phyloP scores from a whole-genome alignment of 306 rosid genomes.

The Pueraria montana region DNA sequence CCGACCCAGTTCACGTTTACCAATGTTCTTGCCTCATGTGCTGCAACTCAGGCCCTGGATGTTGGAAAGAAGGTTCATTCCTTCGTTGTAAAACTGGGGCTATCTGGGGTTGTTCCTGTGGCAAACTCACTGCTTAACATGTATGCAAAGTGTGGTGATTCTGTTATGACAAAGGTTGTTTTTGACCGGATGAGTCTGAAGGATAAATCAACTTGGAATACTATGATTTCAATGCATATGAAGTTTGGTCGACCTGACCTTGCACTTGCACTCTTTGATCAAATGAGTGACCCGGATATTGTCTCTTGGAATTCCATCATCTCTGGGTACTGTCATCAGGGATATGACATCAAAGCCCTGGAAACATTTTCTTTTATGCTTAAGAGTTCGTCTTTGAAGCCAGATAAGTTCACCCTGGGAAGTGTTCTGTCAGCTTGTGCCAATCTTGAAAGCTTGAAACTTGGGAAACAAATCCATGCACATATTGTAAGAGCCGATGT shows the following conservation, averaged over 20 bases:
- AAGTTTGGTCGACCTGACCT: constrained; percentile 68
- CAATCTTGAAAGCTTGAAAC: constrained; percentile 71
- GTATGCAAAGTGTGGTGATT: constrained; percentile 86
- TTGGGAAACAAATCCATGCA: constrained; percentile 83
- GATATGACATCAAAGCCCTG: constrained; percentile 70
- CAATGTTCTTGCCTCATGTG: constrained; percentile 79
- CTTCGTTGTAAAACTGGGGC: constrained; percentile 70
- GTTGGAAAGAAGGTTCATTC: constrained; percentile 80
- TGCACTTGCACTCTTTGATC: constrained; percentile 70
- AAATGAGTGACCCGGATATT: constrained; percentile 69
- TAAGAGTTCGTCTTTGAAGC: constrained; percentile 59
- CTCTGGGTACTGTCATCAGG: constrained; percentile 70
- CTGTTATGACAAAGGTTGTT: constrained; percentile 64
- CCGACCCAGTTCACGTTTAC: constrained; percentile 76
- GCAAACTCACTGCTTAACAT: constrained; percentile 85
- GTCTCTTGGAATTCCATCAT: constrained; percentile 86
- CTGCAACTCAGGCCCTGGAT: constrained; percentile 62
- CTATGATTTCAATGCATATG: constrained; percentile 77
- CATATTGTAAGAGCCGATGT: constrained; percentile 60
- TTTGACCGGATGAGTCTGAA: constrained; percentile 73
- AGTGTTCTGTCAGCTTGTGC: constrained; percentile 87
- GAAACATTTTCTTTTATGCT: constrained; percentile 70
- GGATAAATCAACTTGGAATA: constrained; percentile 75
- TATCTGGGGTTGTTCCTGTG: constrained; percentile 64
- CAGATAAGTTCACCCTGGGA: constrained; percentile 82